Conservation (phyloP, 2,329 filamentous ascomycete genomes). For the Aureobasidium vineae region DNA sequence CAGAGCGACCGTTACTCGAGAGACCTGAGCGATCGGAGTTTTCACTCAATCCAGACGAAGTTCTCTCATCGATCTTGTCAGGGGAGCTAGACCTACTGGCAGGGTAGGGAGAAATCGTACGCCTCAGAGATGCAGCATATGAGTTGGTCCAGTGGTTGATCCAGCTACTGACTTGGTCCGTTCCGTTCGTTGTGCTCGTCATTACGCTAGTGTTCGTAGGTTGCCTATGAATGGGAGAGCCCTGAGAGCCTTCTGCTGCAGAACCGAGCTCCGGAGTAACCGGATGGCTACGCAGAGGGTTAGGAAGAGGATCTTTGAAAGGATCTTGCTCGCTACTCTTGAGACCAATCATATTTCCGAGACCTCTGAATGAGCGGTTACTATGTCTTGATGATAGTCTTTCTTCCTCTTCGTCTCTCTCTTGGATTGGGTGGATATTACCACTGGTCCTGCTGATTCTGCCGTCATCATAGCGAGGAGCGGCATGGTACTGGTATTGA, state of each 20-base stretch:
- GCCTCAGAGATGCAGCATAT: slow-evolving; percentile 22
- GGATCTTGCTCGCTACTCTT: slow-evolving; percentile 39
- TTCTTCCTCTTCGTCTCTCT: slow-evolving; percentile 59
- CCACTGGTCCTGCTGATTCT: slow-evolving; percentile 52
- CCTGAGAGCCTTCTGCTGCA: slow-evolving; percentile 5
- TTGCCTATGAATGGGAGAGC: slow-evolving; percentile 32
- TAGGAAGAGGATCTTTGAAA: slow-evolving; percentile 43
- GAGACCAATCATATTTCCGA: slow-evolving; percentile 28
- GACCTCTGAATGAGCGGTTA: slow-evolving; percentile 30
- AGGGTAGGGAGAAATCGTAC: slow-evolving; percentile 13
- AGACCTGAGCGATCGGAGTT: slow-evolving; percentile 47
- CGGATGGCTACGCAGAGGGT: slow-evolving; percentile 40
- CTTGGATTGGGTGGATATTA: slow-evolving; percentile 62
- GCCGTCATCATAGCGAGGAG: slow-evolving; percentile 50
- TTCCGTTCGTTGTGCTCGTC: slow-evolving; percentile 28
- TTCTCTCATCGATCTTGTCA: slow-evolving; percentile 56
- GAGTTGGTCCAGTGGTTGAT: slow-evolving; percentile 30
- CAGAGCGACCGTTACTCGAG: slow-evolving; percentile 45
- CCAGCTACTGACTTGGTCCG: slow-evolving; percentile 34
- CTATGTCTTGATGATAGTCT: slow-evolving; percentile 24
- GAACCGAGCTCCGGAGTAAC: slow-evolving; percentile 33
- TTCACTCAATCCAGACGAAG: slow-evolving; percentile 57
- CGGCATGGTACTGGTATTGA: slow-evolving; percentile 40
- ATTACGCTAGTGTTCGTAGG: slow-evolving; percentile 31
- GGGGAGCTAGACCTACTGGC: slow-evolving; percentile 44